Evolutionary conservation across 2,329 filamentous ascomycete species (phyloP), one percentile per base, ranked within the genome.

Genomic region (Xylariomycetidae sp.): DNA sequence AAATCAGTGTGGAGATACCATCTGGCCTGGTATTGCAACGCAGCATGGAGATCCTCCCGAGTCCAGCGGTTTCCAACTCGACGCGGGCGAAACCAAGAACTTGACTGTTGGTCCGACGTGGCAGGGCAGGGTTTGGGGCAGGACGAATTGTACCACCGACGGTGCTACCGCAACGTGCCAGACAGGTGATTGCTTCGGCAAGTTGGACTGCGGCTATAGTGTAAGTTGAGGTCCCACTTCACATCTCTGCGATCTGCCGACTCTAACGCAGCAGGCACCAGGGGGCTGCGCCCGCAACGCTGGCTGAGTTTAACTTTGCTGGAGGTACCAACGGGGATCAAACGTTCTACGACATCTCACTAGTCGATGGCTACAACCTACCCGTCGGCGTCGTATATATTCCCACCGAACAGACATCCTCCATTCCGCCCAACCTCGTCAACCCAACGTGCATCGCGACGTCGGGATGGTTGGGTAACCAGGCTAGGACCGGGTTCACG

Each of bases 291-390:
- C 86, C 86, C 9, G 79, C 79, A 10, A 89, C 84, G 2, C 71
- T 93, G 10, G 85, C 82, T 24, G 86, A 93, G 53, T 89, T 92
- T 59, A 87, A 82, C 34, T 70, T 90, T 12, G 72, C 76, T 31
- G 82, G 80, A 18, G 79, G 81, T 19, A 61, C 70, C 26, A 65
- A 67, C 15, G 63, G 64, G 30, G 59, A 54, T 38, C 81, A 88
- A 52, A 82, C 79, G 8, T 92, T 86, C 56, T 90, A 89, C 61
- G 85, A 92, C 57, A 85, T 92, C 42, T 88, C 83, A 25, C 68
- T 90, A 3, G 85, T 92, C 15, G 85, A 92, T 53, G 85, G 85
- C 30, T 90, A 90, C 69, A 90, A 90, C 53, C 60, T 90, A 1
- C 82, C 83, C 2, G 54, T 89, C 41, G 80, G 75, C 19, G 74